Conservation (phyloP, 2,329 filamentous ascomycete genomes). For the Magnaporthiopsis incrustans region DNA sequence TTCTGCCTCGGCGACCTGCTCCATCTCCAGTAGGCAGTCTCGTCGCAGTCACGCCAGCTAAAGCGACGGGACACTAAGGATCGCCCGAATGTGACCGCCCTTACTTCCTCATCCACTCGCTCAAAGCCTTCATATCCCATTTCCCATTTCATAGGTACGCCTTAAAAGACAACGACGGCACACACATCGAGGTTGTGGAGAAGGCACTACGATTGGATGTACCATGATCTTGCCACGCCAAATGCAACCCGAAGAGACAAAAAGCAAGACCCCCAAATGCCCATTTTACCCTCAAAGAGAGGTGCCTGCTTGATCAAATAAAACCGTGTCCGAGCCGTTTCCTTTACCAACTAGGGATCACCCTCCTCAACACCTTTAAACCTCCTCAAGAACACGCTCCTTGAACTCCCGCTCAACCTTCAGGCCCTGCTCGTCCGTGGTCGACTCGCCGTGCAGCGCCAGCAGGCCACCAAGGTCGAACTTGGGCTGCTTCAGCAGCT, state of each 20-base stretch:
- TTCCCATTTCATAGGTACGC: conserved; percentile 5
- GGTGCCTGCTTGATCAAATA: conserved; percentile 21
- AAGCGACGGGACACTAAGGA: too few species aligned
- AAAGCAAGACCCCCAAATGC: conserved; percentile 35
- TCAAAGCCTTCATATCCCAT: conserved; percentile 1
- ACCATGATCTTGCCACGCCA: conserved; percentile 31
- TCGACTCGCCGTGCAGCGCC: conserved; percentile 94
- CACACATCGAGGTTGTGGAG: conserved; percentile 9
- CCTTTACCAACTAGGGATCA: conserved; percentile 25
- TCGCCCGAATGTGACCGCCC: background rate
- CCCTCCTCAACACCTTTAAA: conserved; percentile 56
- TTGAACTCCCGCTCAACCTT: conserved; percentile 99
- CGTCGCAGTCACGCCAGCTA: background rate
- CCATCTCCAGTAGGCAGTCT: background rate
- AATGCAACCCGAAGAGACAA: conserved; percentile 31
- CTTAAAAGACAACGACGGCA: background rate
- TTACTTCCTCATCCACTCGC: background rate
- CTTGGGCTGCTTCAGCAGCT: conserved; percentile 97
- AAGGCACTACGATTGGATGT: conserved; percentile 16
- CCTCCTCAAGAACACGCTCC: conserved; percentile 88
- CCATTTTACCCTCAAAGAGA: conserved; percentile 17
- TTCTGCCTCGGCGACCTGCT: background rate
- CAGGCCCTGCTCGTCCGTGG: conserved; percentile 91
- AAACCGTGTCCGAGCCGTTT: conserved; percentile 33
- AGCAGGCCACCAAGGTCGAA: conserved; percentile 97